Evolutionary conservation across 164 flowering plant species (phyloP).

Genomic region (Warburgia ugandensis): DNA sequence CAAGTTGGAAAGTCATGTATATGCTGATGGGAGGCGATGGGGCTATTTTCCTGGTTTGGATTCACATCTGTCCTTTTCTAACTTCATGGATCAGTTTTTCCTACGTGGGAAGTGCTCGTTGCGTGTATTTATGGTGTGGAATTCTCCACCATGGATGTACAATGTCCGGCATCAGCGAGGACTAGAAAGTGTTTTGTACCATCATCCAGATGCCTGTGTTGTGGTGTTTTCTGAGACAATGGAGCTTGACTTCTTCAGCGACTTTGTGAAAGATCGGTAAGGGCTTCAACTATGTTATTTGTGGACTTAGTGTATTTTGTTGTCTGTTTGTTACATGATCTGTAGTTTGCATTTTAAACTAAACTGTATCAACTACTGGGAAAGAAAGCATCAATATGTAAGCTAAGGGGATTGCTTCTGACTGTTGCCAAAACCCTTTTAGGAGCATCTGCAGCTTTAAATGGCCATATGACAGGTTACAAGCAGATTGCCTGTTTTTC

Average conservation of each 20-base stretch:
- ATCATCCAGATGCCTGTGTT: slow-evolving; percentile 79
- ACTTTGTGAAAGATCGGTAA: slow-evolving; percentile 85
- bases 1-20: slow-evolving; percentile 29
- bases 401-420: too few species aligned
- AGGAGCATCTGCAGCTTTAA: too few species aligned
- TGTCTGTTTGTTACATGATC: too few species aligned
- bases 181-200: slow-evolving; percentile 75
- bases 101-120: slow-evolving; percentile 52
- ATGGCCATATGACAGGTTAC: too few species aligned
- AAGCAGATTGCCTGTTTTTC: too few species aligned
- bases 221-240: slow-evolving; percentile 85
- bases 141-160: slow-evolving; percentile 87
- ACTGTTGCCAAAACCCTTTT: too few species aligned
- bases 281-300: slow-evolving; percentile 6
- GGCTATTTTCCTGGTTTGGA: slow-evolving; percentile 79
- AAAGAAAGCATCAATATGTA: too few species aligned
- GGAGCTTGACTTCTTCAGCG: slow-evolving; percentile 83
- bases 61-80: slow-evolving; percentile 51
- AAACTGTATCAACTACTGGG: too few species aligned
- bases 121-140: slow-evolving; percentile 92
- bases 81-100: slow-evolving; percentile 72
- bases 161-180: slow-evolving; percentile 76
- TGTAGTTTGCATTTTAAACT: too few species aligned
- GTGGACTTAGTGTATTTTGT: too few species aligned
- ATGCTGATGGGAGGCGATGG: slow-evolving; percentile 87